Conservation (phyloP, 1,139 yeast species). For the Debaryomyces fabryi region DNA sequence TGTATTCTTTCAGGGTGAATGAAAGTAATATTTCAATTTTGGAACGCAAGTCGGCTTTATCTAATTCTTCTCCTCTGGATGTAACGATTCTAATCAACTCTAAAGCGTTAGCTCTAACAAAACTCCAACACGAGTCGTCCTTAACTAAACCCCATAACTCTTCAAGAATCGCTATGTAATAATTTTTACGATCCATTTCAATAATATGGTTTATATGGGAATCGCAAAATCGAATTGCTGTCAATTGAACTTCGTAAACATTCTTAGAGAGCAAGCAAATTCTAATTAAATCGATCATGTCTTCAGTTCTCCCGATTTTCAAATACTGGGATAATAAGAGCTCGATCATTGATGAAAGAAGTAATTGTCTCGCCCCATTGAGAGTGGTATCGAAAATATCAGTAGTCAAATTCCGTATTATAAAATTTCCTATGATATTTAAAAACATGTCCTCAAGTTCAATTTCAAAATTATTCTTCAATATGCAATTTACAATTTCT, state of each 20-base stretch:
- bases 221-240: conserved; percentile 37
- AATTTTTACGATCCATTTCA: background rate
- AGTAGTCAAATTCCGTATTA: conserved; percentile 4
- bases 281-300: conserved; percentile 26
- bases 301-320: conserved; percentile 16
- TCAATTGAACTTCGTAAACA: conserved; percentile 53
- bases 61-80: conserved; percentile 12
- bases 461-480: background rate
- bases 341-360: conserved; percentile 33
- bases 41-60: conserved; percentile 10
- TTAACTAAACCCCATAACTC: conserved; percentile 31
- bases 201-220: conserved; percentile 13
- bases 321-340: conserved; percentile 27
- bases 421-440: conserved; percentile 13
- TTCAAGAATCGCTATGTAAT: conserved; percentile 13
- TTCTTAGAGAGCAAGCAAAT: conserved; percentile 35
- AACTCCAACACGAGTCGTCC: conserved; percentile 37
- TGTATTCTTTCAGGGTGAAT: conserved; percentile 24
- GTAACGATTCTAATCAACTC: conserved; percentile 33
- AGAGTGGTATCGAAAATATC: conserved; percentile 11
- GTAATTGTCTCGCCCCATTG: conserved; percentile 52
- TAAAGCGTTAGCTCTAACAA: conserved; percentile 46
- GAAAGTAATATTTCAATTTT: conserved; percentile 24
- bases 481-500: conserved; percentile 21
- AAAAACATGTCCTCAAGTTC: conserved; percentile 2